Conservation (phyloP, 2,329 filamentous ascomycete genomes). For the Talaromyces marneffei region DNA sequence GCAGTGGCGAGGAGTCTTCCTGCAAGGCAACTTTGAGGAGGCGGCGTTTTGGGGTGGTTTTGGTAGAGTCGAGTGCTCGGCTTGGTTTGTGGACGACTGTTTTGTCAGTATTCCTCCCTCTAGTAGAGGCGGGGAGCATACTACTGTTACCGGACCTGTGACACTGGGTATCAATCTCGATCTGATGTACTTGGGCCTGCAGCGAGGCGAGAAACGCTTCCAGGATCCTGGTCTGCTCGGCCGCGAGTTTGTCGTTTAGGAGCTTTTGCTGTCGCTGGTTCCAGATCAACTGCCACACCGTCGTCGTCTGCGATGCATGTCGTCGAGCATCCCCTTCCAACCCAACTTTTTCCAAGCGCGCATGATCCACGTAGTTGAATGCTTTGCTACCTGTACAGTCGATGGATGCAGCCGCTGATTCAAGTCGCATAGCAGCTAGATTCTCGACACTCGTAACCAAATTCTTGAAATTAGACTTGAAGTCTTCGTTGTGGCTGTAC, state of each 20-base stretch:
- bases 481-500: conserved; percentile 31
- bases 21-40: conserved; percentile 7
- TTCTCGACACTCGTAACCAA: conserved; percentile 28
- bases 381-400: conserved; percentile 14
- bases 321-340: conserved; percentile 27
- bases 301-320: conserved; percentile 30
- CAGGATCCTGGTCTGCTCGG: conserved; percentile 24
- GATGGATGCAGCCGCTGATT: conserved; percentile 17
- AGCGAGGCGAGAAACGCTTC: conserved; percentile 23
- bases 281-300: conserved; percentile 34
- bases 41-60: conserved; percentile 9
- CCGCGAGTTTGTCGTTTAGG: conserved; percentile 23
- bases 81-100: background rate
- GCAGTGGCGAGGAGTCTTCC: conserved; percentile 30
- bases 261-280: conserved; percentile 32
- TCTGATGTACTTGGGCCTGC: conserved; percentile 19
- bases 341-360: conserved; percentile 18
- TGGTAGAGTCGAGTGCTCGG: background rate
- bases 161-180: background rate
- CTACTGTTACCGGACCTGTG: background rate
- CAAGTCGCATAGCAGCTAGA: conserved; percentile 6
- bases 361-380: conserved; percentile 12
- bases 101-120: background rate
- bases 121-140: background rate
- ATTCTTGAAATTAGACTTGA: conserved; percentile 29